Percentiles rank a stretch among this genome's conserved stretches.
Evolutionary conservation across 2,329 filamentous ascomycete genomes (phyloP).

Genomic region (Pochonia chlamydosporia): DNA sequence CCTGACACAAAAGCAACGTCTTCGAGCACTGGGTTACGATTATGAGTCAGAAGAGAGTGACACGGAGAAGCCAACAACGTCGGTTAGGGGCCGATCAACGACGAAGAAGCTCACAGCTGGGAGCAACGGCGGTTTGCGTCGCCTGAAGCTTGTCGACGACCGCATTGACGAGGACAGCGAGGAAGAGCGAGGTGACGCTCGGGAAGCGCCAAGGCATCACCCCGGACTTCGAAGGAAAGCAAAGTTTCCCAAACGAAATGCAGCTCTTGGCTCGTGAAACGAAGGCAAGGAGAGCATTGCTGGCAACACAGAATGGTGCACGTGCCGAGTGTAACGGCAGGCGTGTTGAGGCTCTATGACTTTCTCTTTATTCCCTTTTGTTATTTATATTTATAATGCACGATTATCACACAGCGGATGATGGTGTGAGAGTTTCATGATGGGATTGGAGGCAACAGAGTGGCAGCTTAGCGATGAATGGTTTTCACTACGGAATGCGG

Average conservation of each 20-base stretch:
- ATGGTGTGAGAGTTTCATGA: not conserved
- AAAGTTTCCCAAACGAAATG: not conserved
- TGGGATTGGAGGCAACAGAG: not conserved
- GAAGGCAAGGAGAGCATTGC: slow-evolving; percentile 1
- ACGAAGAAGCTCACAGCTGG: slow-evolving; percentile 9
- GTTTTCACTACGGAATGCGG: too few species aligned
- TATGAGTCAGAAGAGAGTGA: slow-evolving; percentile 17
- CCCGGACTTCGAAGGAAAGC: slow-evolving; percentile 5
- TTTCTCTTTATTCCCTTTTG: not conserved
- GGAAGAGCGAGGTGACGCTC: slow-evolving; percentile 2
- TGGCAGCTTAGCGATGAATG: too few species aligned
- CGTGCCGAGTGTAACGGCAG: too few species aligned
- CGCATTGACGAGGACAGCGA: slow-evolving; percentile 8
- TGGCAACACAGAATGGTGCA: not conserved
- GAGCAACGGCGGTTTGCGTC: slow-evolving; percentile 7
- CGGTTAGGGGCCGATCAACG: not conserved
- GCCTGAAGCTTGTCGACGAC: slow-evolving; percentile 8
- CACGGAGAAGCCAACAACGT: not conserved
- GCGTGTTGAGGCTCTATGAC: not conserved
- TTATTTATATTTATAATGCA: not conserved
- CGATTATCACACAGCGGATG: too few species aligned
- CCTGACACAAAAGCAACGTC: slow-evolving; percentile 15
- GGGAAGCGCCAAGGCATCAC: not conserved
- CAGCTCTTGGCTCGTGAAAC: not conserved
- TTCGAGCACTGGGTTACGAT: slow-evolving; percentile 17